Conservation (phyloP, 805 yeast genomes). For the Saturnispora ahearnii region DNA sequence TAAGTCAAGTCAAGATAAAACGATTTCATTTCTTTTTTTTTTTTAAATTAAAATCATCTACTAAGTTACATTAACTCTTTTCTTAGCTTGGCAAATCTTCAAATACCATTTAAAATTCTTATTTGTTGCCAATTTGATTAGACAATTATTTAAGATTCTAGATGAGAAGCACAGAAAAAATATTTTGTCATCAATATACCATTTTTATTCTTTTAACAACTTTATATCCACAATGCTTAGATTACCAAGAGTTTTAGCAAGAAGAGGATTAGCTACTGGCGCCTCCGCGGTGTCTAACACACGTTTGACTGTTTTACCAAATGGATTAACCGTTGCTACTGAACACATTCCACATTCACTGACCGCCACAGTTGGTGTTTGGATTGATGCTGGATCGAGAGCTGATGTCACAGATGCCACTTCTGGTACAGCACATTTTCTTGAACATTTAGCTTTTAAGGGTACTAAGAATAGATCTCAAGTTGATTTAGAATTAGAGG, state of each 20-base stretch:
- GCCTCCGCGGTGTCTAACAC: constrained; percentile 34
- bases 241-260: not conserved
- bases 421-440: constrained; percentile 92
- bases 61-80: too few relatives aligned
- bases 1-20: too few relatives aligned
- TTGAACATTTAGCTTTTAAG: constrained; percentile 94
- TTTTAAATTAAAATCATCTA: too few relatives aligned
- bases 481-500: constrained; percentile 77
- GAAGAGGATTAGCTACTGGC: constrained; percentile 1
- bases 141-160: too few relatives aligned
- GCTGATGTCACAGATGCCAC: constrained; percentile 79
- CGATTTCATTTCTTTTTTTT: too few relatives aligned
- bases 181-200: not conserved
- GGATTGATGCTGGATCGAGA: constrained; percentile 98
- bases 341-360: constrained; percentile 78
- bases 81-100: too few relatives aligned
- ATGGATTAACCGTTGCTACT: constrained; percentile 91
- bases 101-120: too few relatives aligned
- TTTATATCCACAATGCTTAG: not conserved
- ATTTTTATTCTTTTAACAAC: not conserved
- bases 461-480: constrained; percentile 83
- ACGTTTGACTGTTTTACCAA: constrained; percentile 65
- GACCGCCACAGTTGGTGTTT: constrained; percentile 96
- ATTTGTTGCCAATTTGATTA: too few relatives aligned
- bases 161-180: not conserved